These are phyloP conservation scores for Globisporangium barbulae DNA, from an alignment of 352 stramenopile species.

Conservation along the genomic window DNA sequence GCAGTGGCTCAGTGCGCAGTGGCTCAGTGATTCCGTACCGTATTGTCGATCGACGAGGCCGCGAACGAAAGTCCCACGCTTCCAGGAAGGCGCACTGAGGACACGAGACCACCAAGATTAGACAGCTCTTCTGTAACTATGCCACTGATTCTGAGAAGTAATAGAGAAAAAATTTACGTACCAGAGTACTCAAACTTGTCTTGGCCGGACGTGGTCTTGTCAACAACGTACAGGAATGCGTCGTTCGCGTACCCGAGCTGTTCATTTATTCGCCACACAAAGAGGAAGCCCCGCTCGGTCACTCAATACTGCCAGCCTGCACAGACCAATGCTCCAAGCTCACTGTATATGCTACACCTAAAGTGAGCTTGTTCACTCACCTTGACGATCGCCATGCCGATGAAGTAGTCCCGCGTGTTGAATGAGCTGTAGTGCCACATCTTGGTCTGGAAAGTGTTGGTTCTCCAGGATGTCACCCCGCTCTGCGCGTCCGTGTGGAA, in stretches of 20 bases:
- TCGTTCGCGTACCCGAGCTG: conserved; percentile 38
- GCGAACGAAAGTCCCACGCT: conserved; percentile 30
- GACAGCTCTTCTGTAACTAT: not conserved
- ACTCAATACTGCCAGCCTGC: too few species aligned
- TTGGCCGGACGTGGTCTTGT: conserved; percentile 24
- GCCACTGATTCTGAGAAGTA: too few species aligned
- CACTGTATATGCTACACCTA: too few species aligned
- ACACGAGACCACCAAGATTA: not conserved
- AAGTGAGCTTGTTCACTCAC: not conserved
- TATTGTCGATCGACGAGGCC: conserved; percentile 34
- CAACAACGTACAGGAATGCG: conserved; percentile 44
- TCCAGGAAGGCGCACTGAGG: conserved; percentile 20
- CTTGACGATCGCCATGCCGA: conserved; percentile 38
- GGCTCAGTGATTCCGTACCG: conserved; percentile 7
- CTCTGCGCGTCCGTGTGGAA: conserved; percentile 29
- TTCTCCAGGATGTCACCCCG: not conserved
- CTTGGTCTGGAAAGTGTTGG: conserved; percentile 29
- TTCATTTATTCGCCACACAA: not conserved
- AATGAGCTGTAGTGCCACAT: conserved; percentile 44
- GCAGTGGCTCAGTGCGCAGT: not conserved
- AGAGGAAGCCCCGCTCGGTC: not conserved
- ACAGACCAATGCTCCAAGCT: too few species aligned
- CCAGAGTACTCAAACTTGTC: conserved; percentile 44
- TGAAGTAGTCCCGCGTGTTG: conserved; percentile 33
- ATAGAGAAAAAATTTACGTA: not conserved